phyloP scores from a whole-genome alignment of 2,329 filamentous ascomycete genomes.

The Scedosporium apiospermum region DNA sequence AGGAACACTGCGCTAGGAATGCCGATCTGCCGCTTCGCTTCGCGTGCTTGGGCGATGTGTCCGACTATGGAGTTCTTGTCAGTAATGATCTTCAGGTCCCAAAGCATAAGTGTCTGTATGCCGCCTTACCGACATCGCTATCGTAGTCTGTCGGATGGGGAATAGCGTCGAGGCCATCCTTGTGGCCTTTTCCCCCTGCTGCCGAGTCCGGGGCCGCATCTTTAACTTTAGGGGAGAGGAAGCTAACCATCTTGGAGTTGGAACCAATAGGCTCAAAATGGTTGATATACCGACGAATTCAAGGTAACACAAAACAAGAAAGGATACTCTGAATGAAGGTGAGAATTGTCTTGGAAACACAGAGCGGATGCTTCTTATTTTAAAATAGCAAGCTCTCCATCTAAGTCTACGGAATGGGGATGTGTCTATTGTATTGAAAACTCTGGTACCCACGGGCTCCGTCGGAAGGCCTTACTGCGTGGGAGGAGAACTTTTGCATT shows the following conservation, averaged over 20 bases:
- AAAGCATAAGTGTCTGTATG: background rate
- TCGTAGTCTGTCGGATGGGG: background rate
- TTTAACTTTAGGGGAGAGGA: background rate
- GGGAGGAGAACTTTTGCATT: background rate
- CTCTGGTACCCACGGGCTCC: background rate
- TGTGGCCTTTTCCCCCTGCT: background rate
- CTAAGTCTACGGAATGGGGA: no score
- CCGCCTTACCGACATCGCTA: background rate
- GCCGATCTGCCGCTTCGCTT: constrained; percentile 46
- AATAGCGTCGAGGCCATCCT: background rate
- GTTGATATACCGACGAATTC: no score
- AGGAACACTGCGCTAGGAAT: constrained; percentile 45
- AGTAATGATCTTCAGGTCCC: background rate
- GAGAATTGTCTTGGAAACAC: no score
- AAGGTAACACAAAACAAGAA: no score
- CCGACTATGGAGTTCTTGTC: constrained; percentile 11
- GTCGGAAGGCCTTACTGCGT: background rate
- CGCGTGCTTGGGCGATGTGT: constrained; percentile 27
- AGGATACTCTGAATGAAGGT: no score
- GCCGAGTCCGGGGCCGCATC: background rate
- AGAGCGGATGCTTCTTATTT: no score
- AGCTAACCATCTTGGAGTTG: background rate
- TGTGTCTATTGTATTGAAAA: no score
- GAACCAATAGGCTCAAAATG: background rate
- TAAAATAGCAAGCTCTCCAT: no score